Percentiles rank a stretch among this genome's conserved stretches.
phyloP scores from a whole-genome alignment of 352 stramenopile species.

The Globisporangium abappressorium region DNA sequence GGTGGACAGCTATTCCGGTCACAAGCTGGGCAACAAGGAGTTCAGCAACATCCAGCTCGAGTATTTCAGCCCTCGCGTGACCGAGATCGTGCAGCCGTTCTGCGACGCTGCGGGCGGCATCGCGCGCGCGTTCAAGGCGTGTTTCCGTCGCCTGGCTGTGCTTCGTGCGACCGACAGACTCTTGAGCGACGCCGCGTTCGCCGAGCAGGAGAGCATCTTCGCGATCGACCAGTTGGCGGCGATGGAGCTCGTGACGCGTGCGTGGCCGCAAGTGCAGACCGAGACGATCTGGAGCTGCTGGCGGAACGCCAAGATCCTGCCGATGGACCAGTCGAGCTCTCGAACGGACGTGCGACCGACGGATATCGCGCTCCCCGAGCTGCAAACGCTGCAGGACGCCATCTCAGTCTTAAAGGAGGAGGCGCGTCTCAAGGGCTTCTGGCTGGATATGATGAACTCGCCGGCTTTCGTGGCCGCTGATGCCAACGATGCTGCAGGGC shows the following conservation, averaged over 20 bases:
- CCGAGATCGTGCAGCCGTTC: conserved; percentile 14
- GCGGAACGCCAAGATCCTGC: conserved; percentile 17
- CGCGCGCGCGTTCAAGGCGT: conserved; percentile 18
- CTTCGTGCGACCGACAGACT: conserved; percentile 15
- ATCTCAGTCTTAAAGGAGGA: not conserved
- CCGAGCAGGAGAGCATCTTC: conserved; percentile 1
- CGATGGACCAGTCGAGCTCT: conserved; percentile 7
- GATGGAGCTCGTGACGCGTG: conserved; percentile 16
- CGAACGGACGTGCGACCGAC: conserved; percentile 4
- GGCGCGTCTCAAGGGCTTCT: not conserved
- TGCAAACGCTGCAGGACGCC: conserved; percentile 5
- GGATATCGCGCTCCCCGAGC: not conserved
- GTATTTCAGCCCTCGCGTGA: conserved; percentile 8
- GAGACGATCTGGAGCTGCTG: conserved; percentile 17
- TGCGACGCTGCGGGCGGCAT: conserved; percentile 13
- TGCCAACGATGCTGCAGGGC: not conserved
- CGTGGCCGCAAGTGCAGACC: conserved; percentile 15
- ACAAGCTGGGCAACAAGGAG: conserved; percentile 2
- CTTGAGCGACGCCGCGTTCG: not conserved
- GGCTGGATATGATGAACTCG: not conserved
- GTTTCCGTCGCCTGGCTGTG: conserved; percentile 15
- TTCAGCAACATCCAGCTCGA: conserved; percentile 21
- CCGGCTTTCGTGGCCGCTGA: not conserved
- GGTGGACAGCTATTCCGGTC: conserved; percentile 9
- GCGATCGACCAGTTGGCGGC: conserved; percentile 9